Evolutionary conservation across 2,329 filamentous ascomycete genomes (phyloP).

Genomic region (Pseudogymnoascus sp.): DNA sequence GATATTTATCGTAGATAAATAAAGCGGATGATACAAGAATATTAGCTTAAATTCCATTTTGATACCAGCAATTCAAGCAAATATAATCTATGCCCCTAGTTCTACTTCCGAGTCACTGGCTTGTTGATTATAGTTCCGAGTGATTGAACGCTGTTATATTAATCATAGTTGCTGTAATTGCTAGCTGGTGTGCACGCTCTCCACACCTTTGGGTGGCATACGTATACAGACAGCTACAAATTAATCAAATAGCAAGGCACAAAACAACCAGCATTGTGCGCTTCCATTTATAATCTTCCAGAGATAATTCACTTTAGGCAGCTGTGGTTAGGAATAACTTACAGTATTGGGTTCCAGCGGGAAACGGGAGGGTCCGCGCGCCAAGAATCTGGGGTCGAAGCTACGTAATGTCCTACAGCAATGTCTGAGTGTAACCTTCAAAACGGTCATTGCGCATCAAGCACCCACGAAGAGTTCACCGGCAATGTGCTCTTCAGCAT

Average conservation of each 20-base stretch:
- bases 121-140: neutral
- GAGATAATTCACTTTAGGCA: neutral
- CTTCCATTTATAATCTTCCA: neutral
- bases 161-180: neutral
- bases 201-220: neutral
- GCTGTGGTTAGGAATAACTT: neutral
- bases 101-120: neutral
- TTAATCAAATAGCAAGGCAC: neutral
- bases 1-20: neutral
- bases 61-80: neutral
- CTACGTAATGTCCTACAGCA: neutral
- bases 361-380: neutral
- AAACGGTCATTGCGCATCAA: neutral
- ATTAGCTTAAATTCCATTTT: neutral
- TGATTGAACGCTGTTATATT: neutral
- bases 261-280: neutral
- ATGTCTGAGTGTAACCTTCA: neutral
- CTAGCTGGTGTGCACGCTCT: neutral
- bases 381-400: slow-evolving; percentile 8
- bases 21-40: neutral
- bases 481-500: slow-evolving; percentile 18
- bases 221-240: neutral
- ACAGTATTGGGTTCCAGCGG: neutral
- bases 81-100: neutral
- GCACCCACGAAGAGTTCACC: neutral